phyloP scores from a whole-genome alignment of 176 grass and related monocot genomes.

The Oryza rufipogon region DNA sequence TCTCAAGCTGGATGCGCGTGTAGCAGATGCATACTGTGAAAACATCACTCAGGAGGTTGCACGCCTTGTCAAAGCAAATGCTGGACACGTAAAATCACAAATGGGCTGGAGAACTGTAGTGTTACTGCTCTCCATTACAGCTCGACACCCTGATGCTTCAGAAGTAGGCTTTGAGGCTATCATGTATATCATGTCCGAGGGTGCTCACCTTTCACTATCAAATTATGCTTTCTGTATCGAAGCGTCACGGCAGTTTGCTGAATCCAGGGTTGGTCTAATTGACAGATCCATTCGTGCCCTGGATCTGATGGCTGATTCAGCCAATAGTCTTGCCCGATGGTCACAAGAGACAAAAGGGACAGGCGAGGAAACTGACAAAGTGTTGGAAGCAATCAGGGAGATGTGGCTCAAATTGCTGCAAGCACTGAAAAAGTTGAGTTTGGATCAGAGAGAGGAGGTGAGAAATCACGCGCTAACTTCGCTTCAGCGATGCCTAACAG shows the following conservation, averaged over 20 bases:
- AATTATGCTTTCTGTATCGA: slow-evolving; percentile 91
- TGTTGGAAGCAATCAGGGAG: slow-evolving; percentile 78
- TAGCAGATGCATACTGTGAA: slow-evolving; percentile 97
- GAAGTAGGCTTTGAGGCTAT: slow-evolving; percentile 88
- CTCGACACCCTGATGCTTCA: slow-evolving; percentile 92
- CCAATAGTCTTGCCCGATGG: slow-evolving; percentile 70
- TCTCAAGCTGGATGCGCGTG: slow-evolving; percentile 90
- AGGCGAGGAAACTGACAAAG: slow-evolving; percentile 80
- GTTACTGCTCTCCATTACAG: slow-evolving; percentile 89
- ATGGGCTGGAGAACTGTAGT: slow-evolving; percentile 88
- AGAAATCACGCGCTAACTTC: slow-evolving; percentile 85
- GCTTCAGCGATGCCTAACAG: slow-evolving; percentile 71
- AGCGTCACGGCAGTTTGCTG: slow-evolving; percentile 83
- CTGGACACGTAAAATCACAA: slow-evolving; percentile 82
- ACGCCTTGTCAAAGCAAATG: slow-evolving; percentile 86
- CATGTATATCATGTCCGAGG: slow-evolving; percentile 88
- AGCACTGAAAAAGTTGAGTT: slow-evolving; percentile 79
- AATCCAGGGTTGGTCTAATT: slow-evolving; percentile 77
- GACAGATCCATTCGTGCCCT: slow-evolving; percentile 80
- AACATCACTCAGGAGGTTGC: slow-evolving; percentile 90
- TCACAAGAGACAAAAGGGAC: slow-evolving; percentile 65
- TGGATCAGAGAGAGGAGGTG: slow-evolving; percentile 93
- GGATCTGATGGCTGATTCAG: slow-evolving; percentile 83
- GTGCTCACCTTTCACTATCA: slow-evolving; percentile 69
- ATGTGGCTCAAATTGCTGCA: slow-evolving; percentile 91